phyloP scores from a whole-genome alignment of 495 filamentous ascomycete species.

The Lasiosphaeria miniovina region DNA sequence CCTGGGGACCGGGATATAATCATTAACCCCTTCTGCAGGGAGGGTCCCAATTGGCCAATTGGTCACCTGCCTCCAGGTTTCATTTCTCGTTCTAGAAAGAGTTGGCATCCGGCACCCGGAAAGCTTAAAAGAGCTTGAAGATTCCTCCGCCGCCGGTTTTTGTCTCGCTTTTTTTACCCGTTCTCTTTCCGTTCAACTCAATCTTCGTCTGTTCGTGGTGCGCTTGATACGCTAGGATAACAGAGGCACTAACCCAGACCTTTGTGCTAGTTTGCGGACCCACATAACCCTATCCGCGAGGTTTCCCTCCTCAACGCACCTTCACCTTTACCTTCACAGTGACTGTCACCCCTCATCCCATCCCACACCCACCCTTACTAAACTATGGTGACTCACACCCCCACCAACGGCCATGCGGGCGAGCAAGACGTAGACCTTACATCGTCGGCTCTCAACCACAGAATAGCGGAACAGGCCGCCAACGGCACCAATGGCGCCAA shows the following conservation, averaged over 20 bases:
- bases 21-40: constrained; percentile 8
- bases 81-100: background rate
- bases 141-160: background rate
- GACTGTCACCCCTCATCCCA: constrained; percentile 3
- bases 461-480: constrained; percentile 31
- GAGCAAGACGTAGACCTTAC: constrained; percentile 40
- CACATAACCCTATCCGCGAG: too few relatives aligned
- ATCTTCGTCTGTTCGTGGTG: too few relatives aligned
- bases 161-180: background rate
- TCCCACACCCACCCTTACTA: constrained; percentile 1
- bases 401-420: background rate
- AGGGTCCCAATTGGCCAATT: constrained; percentile 29
- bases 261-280: too few relatives aligned
- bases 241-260: too few relatives aligned
- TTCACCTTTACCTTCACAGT: too few relatives aligned
- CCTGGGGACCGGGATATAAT: background rate
- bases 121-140: constrained; percentile 7
- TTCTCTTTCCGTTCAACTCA: background rate
- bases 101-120: background rate
- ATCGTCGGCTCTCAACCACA: constrained; percentile 40
- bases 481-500: constrained; percentile 23
- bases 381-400: constrained; percentile 19
- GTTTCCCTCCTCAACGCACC: too few relatives aligned
- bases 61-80: constrained; percentile 23
- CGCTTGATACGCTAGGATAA: too few relatives aligned